Evolutionary conservation across 306 rosid species (phyloP).

Genomic region (Glycyrrhiza uralensis): DNA sequence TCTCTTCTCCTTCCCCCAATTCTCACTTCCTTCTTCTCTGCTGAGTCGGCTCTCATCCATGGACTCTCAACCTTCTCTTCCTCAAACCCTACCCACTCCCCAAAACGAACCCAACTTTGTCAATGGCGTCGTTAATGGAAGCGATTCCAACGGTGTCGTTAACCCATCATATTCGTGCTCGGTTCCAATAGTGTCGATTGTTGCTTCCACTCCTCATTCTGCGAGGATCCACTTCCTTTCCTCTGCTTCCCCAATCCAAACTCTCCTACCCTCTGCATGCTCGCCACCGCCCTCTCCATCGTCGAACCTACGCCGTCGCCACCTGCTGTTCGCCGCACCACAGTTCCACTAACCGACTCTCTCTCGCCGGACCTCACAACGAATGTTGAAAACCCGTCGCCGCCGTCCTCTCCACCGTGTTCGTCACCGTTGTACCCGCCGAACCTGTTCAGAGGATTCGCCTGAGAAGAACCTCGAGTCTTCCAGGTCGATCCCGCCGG

Average conservation of each 20-base stretch:
- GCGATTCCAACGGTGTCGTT: too few relatives aligned
- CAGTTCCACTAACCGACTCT: conserved; percentile 63
- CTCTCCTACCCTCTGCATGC: conserved; percentile 83
- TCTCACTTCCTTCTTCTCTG: too few relatives aligned
- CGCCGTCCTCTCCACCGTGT: conserved; percentile 37
- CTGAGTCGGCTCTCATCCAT: too few relatives aligned
- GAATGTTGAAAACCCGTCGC: conserved; percentile 61
- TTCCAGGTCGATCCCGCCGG: conserved; percentile 32
- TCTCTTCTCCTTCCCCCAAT: too few relatives aligned
- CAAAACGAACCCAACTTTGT: too few relatives aligned
- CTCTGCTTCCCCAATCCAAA: conserved; percentile 74
- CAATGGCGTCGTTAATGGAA: too few relatives aligned
- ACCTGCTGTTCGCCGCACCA: conserved; percentile 50
- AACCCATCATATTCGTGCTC: too few relatives aligned
- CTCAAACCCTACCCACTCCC: too few relatives aligned
- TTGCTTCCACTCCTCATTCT: conserved; percentile 56
- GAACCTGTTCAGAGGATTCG: conserved; percentile 33
- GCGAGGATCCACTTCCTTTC: conserved; percentile 60
- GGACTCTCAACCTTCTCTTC: too few relatives aligned
- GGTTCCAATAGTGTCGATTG: too few relatives aligned
- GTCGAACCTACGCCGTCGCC: conserved; percentile 41
- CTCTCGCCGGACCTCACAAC: conserved; percentile 61
- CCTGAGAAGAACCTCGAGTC: conserved; percentile 38
- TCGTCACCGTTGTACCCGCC: conserved; percentile 23
- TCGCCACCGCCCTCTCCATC: conserved; percentile 88